These are phyloP conservation scores for Nemophila menziesii DNA, from an alignment of 257 asterid genomes.

Conservation along the genomic window DNA sequence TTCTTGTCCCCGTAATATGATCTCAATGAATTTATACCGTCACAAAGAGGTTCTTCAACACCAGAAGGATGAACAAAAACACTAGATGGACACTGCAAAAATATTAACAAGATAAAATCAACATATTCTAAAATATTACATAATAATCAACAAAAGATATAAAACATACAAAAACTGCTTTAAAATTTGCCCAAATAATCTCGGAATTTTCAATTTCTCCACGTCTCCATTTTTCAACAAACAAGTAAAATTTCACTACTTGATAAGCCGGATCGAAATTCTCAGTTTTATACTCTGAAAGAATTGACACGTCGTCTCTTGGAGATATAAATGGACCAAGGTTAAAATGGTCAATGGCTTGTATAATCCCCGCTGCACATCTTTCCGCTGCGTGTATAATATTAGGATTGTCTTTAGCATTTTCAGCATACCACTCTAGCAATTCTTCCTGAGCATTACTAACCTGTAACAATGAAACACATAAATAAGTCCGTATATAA, in stretches of 20 bases:
- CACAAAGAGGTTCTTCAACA: constrained; percentile 45
- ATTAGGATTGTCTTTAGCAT: constrained; percentile 77
- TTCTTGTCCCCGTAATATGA: constrained; percentile 55
- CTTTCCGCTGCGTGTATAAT: constrained; percentile 82
- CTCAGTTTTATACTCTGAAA: constrained; percentile 51
- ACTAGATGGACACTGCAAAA: constrained; percentile 59
- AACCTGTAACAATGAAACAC: constrained; percentile 37
- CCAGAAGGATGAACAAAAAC: constrained; percentile 71
- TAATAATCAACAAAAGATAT: constrained; percentile 1
- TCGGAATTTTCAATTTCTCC: constrained; percentile 78
- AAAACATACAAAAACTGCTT: constrained; percentile 63
- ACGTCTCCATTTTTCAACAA: constrained; percentile 85
- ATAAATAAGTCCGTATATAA: constrained; percentile 8
- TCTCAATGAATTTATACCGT: constrained; percentile 34
- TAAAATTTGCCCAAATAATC: constrained; percentile 48
- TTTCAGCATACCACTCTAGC: constrained; percentile 84
- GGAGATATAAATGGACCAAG: constrained; percentile 80
- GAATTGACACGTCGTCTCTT: constrained; percentile 68
- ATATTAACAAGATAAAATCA: constrained; percentile 4
- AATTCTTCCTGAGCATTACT: constrained; percentile 95
- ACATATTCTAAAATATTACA: not conserved
- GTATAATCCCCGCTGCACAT: constrained; percentile 95
- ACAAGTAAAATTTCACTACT: constrained; percentile 68
- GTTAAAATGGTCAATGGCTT: constrained; percentile 85
- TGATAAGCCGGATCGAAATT: constrained; percentile 73